A percentile compares a stretch with the other conserved stretches of the same genome.
phyloP scores from a whole-genome alignment of 192 early-diverging fungal genomes.

The Coemansia sp. region DNA sequence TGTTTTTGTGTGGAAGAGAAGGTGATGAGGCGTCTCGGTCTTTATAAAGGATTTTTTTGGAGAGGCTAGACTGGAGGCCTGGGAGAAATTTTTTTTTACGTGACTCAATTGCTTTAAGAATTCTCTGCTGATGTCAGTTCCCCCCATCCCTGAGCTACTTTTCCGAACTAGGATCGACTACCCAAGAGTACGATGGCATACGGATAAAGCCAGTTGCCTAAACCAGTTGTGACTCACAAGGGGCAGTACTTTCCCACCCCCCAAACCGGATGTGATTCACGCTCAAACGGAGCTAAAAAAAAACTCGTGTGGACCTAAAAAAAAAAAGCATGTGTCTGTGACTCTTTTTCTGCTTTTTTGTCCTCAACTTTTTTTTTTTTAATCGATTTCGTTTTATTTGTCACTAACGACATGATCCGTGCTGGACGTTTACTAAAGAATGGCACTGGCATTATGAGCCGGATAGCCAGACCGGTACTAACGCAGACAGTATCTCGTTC shows the following conservation, averaged over 20 bases:
- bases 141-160: neutral
- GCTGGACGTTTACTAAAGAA: slow-evolving; percentile 43
- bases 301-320: neutral
- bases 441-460: slow-evolving; percentile 34
- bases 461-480: slow-evolving; percentile 14
- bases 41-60: neutral
- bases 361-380: slow-evolving; percentile 11
- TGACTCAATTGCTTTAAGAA: neutral
- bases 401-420: slow-evolving; percentile 29
- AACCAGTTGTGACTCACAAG: slow-evolving; percentile 4
- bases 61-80: neutral
- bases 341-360: neutral
- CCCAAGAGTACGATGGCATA: neutral
- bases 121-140: slow-evolving; percentile 10
- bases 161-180: neutral
- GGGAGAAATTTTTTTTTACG: neutral
- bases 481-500: neutral
- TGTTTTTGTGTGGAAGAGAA: slow-evolving; percentile 1
- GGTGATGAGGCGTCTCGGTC: neutral
- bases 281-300: neutral
- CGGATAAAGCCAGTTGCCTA: neutral
- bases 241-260: neutral
- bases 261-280: neutral
- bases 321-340: slow-evolving; percentile 1
- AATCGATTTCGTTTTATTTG: slow-evolving; percentile 10